Base-by-base conservation (phyloP, 2,329 filamentous ascomycete genomes). In the Penicillium nordicum region DNA sequence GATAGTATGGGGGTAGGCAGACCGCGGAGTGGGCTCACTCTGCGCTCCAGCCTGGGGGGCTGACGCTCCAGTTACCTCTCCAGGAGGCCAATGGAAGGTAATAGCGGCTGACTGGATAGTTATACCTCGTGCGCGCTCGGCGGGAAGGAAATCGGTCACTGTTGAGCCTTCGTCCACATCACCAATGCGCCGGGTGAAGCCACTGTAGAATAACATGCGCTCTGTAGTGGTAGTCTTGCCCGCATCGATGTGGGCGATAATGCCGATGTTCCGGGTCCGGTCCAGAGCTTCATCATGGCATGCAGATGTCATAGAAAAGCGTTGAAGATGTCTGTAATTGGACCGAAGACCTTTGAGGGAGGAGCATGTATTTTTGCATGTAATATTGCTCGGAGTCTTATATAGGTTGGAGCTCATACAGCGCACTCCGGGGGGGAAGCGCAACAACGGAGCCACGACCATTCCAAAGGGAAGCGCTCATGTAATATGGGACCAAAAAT, bases 171-270 rank as follows among this genome's bases (percentile, higher is more conserved):
- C 89, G 67, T 97, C 93, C 61, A 99, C 94, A 74, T 97, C 92
- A 77, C 94, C 94, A 69, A 97, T 86, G 73, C 92, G 83, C 63
- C 90, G 83, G 10, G 92, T 96, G 60, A 92, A 87, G 47, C 94
- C 93, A 72, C 91, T 95, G 69, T 97, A 96, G 71, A 92, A 97
- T 69, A 99, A 88, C 93, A 97, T 97, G 57, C 94, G 92, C 84
- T 99, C 94, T 4, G 94, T 97, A 0, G 94, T 99, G 0, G 94
- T 97, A 1, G 94, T 99, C 80, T 99, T 99, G 9, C 94, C 94
- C 55, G 94, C 94, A 85, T 97, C 94, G 63, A 99, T 96, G 74
- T 99, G 94, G 57, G 94, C 94, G 73, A 99, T 97, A 65, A 99
- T 97, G 59, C 94, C 94, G 71, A 99, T 97, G 71, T 99, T 99